These are phyloP conservation scores for Cryphonectria japonica DNA, from an alignment of 2,329 filamentous ascomycete genomes.

Conservation along the genomic window DNA sequence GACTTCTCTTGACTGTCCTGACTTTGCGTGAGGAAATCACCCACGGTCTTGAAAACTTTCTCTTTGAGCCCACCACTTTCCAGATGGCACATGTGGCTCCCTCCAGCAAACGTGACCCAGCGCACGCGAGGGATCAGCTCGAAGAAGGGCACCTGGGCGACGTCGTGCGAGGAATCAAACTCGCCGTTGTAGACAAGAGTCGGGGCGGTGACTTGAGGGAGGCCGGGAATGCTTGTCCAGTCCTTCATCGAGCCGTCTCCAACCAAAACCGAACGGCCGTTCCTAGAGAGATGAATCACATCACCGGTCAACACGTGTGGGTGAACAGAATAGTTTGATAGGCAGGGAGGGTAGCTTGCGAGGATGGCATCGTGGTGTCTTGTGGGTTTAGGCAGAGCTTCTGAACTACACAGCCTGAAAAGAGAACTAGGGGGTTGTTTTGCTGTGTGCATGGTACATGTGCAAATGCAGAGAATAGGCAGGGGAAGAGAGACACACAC, in stretches of 20 bases:
- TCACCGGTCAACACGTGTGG: background rate
- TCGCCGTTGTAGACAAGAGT: slow-evolving; percentile 36
- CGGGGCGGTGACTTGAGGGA: slow-evolving; percentile 31
- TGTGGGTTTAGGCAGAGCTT: background rate
- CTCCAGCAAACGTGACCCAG: background rate
- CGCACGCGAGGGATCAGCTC: slow-evolving; percentile 1
- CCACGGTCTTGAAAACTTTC: slow-evolving; percentile 2
- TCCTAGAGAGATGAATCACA: background rate
- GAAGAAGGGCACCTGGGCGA: slow-evolving; percentile 20
- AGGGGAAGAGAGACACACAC: background rate
- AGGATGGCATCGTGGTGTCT: background rate
- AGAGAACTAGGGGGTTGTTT: background rate
- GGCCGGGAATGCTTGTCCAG: slow-evolving; percentile 32
- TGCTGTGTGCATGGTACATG: background rate
- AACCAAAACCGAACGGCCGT: background rate
- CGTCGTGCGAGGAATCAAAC: slow-evolving; percentile 35
- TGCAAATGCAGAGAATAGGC: background rate
- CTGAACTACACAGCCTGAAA: background rate
- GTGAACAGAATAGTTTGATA: background rate
- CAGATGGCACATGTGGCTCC: slow-evolving; percentile 15
- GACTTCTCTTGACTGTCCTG: background rate
- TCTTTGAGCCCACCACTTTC: slow-evolving; percentile 8
- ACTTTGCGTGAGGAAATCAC: slow-evolving; percentile 2
- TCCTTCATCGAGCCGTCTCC: background rate
- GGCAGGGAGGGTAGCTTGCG: background rate